Conservation (phyloP, 2,329 filamentous ascomycete genomes). For the Penicillium sp. region DNA sequence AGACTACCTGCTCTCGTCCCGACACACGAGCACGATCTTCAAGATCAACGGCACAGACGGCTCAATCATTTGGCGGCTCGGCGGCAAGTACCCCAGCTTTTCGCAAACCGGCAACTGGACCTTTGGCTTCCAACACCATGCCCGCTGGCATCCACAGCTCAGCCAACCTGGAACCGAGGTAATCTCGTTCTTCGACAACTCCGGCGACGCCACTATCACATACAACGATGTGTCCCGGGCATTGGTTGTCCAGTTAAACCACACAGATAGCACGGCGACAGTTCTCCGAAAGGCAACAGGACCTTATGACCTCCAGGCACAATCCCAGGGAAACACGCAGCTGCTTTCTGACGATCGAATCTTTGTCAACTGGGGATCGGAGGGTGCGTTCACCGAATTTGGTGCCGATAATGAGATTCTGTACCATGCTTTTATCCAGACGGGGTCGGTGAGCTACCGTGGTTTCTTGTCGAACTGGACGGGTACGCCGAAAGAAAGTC, state of each 20-base stretch:
- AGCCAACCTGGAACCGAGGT: conserved; percentile 11
- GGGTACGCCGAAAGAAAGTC: conserved; percentile 13
- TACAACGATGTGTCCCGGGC: conserved; percentile 18
- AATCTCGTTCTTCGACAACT: conserved; percentile 31
- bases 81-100: conserved; percentile 22
- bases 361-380: conserved; percentile 34
- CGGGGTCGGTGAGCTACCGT: conserved; percentile 38
- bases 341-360: conserved; percentile 28
- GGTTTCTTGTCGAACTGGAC: conserved; percentile 42
- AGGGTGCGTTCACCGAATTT: conserved; percentile 23
- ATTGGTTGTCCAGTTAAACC: conserved; percentile 24
- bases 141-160: conserved; percentile 9
- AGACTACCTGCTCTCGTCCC: conserved; percentile 30
- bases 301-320: conserved; percentile 23
- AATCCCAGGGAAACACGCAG: conserved; percentile 31
- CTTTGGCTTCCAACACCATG: conserved; percentile 34
- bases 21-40: conserved; percentile 30
- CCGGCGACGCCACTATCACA: conserved; percentile 32
- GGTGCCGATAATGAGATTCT: conserved; percentile 29
- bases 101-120: conserved; percentile 37
- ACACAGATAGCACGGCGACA: conserved; percentile 4
- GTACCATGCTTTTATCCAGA: conserved; percentile 38
- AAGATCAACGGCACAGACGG: conserved; percentile 30
- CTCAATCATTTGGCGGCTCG: conserved; percentile 30
- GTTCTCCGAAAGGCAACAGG: conserved; percentile 9